Conservation (phyloP, 202 grass and related monocot genomes). For the Elaeis oleifera region DNA sequence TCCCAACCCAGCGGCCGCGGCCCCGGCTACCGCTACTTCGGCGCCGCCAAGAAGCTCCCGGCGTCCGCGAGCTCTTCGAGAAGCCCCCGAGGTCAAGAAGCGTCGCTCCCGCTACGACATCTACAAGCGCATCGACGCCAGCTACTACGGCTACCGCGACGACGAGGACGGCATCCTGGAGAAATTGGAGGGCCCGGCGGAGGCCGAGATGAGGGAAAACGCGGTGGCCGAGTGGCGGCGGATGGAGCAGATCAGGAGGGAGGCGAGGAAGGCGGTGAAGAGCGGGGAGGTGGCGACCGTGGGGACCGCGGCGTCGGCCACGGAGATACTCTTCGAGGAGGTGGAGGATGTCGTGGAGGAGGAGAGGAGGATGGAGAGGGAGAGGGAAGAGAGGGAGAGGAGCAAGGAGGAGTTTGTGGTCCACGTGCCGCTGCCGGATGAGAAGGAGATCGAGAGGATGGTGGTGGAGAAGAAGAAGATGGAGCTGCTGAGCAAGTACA, state of each 20-base stretch:
- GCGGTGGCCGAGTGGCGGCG: constrained; percentile 55
- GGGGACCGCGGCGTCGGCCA: constrained; percentile 16
- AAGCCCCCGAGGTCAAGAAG: constrained; percentile 80
- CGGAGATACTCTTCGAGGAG: constrained; percentile 72
- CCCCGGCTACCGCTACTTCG: constrained; percentile 93
- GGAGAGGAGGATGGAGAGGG: constrained; percentile 62
- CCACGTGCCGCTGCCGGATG: constrained; percentile 77
- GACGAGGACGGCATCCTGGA: constrained; percentile 90
- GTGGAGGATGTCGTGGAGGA: constrained; percentile 94
- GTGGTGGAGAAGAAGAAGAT: constrained; percentile 87
- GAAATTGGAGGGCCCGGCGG: constrained; percentile 55
- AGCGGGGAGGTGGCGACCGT: constrained; percentile 62
- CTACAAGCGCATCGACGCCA: constrained; percentile 81
- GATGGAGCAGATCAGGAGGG: constrained; percentile 56
- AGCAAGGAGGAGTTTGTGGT: constrained; percentile 69
- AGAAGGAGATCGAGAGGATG: constrained; percentile 89
- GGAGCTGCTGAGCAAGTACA: constrained; percentile 86
- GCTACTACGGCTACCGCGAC: constrained; percentile 88
- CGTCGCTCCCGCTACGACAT: constrained; percentile 86
- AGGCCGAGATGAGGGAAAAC: constrained; percentile 52
- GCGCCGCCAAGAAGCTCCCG: constrained; percentile 88
- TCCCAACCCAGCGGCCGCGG: constrained; percentile 83
- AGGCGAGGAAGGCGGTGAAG: constrained; percentile 75
- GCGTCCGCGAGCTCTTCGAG: constrained; percentile 88
- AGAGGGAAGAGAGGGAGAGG: constrained; percentile 48